Evolutionary conservation across 345 rosid genomes (phyloP).

Genomic region (Moricandia moricandioides): DNA sequence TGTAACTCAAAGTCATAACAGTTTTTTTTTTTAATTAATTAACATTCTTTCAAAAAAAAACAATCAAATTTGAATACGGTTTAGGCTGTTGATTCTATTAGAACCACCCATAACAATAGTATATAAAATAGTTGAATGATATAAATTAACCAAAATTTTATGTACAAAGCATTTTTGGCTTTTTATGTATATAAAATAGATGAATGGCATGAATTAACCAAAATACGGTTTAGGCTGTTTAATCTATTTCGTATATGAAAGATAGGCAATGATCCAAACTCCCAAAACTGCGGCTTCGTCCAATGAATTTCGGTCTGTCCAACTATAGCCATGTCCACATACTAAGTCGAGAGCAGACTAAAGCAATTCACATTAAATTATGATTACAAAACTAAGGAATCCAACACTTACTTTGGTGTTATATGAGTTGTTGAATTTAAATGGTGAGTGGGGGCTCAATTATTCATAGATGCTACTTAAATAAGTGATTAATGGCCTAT

Average conservation of each 20-base stretch:
- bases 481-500: conserved; percentile 10
- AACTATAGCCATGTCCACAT: background rate
- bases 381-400: background rate
- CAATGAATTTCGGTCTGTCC: background rate
- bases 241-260: too few species aligned
- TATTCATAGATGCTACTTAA: conserved; percentile 24
- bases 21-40: too few species aligned
- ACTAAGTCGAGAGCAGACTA: background rate
- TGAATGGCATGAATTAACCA: too few species aligned
- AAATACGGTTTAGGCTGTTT: too few species aligned
- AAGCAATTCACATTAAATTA: background rate
- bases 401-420: conserved; percentile 27
- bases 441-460: conserved; percentile 45
- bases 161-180: background rate
- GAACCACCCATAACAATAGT: background rate
- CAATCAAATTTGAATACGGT: background rate
- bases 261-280: too few species aligned
- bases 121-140: background rate
- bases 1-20: too few species aligned
- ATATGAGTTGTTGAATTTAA: conserved; percentile 31
- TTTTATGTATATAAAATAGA: too few species aligned
- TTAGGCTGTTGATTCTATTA: background rate
- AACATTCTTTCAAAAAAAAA: too few species aligned
- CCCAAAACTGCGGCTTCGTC: background rate
- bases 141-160: background rate